These are phyloP conservation scores for Lasiodiplodia theobromae DNA, from an alignment of 2,329 filamentous ascomycete species.

Conservation along the genomic window DNA sequence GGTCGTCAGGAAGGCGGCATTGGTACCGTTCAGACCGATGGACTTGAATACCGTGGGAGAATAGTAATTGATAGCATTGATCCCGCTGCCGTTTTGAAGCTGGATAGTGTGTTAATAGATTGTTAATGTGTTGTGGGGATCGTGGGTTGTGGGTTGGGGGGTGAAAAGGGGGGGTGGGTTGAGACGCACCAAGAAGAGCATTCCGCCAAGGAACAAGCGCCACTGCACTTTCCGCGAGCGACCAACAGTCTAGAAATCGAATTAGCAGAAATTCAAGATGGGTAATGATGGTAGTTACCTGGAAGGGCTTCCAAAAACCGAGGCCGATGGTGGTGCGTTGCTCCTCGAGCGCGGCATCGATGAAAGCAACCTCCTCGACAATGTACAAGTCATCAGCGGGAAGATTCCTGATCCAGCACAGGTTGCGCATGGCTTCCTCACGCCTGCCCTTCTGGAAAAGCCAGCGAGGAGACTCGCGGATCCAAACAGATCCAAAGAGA, in stretches of 20 bases:
- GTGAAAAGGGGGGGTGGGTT: not conserved
- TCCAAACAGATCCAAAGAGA: slow-evolving; percentile 61
- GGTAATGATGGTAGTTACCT: slow-evolving; percentile 34
- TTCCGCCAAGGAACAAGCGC: slow-evolving; percentile 75
- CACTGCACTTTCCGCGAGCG: slow-evolving; percentile 64
- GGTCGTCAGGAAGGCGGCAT: slow-evolving; percentile 69
- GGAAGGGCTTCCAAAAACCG: slow-evolving; percentile 71
- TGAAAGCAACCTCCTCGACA: slow-evolving; percentile 73
- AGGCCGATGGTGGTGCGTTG: slow-evolving; percentile 69
- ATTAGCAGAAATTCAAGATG: not conserved
- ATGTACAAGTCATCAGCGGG: slow-evolving; percentile 68
- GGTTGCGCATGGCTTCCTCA: slow-evolving; percentile 60
- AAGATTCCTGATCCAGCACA: slow-evolving; percentile 71
- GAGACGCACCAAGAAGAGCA: slow-evolving; percentile 63
- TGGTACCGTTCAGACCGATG: slow-evolving; percentile 68
- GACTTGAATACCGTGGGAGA: slow-evolving; percentile 70
- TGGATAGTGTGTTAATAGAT: not conserved
- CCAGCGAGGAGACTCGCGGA: slow-evolving; percentile 70
- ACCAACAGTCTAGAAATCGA: not conserved
- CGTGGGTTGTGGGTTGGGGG: too few relatives aligned
- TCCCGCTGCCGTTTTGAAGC: too few relatives aligned
- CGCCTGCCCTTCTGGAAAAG: slow-evolving; percentile 67
- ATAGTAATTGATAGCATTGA: slow-evolving; percentile 40
- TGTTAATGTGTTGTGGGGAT: not conserved
- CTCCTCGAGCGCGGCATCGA: slow-evolving; percentile 73